phyloP scores from a whole-genome alignment of 768 basidiomycete genomes.

The Rhodotorula kratochvilovae region DNA sequence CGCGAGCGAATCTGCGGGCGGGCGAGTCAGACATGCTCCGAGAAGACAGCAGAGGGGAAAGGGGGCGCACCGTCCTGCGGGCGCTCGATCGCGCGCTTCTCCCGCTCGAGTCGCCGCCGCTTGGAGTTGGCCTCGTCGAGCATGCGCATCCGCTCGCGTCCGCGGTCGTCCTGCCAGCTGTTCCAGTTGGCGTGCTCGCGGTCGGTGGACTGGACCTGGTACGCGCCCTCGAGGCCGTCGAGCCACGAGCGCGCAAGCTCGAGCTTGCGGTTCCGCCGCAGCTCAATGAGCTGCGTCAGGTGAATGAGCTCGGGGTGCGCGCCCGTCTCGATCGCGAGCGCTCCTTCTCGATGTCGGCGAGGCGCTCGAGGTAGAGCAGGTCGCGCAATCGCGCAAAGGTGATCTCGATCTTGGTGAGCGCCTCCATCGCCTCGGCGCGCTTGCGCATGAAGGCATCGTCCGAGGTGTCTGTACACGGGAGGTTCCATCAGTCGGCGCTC shows the following conservation, averaged over 20 bases:
- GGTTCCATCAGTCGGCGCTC: too few relatives aligned
- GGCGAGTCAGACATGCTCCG: background rate
- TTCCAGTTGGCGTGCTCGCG: constrained; percentile 79
- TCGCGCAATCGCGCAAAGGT: constrained; percentile 84
- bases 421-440: constrained; percentile 80
- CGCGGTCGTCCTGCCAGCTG: constrained; percentile 78
- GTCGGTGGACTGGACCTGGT: constrained; percentile 59
- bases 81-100: constrained; percentile 69
- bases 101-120: constrained; percentile 74
- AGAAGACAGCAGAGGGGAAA: background rate
- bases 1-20: constrained; percentile 30
- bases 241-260: constrained; percentile 73
- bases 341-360: constrained; percentile 85
- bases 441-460: constrained; percentile 49
- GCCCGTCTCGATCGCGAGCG: constrained; percentile 67
- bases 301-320: constrained; percentile 81
- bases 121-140: constrained; percentile 85
- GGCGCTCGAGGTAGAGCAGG: constrained; percentile 84
- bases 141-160: constrained; percentile 78
- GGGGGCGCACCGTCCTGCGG: constrained; percentile 28
- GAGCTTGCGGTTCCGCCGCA: constrained; percentile 72
- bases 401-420: constrained; percentile 82
- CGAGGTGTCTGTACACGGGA: constrained; percentile 53
- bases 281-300: constrained; percentile 70
- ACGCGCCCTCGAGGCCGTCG: constrained; percentile 62